A percentile compares a stretch with the other conserved stretches of the same genome.
Evolutionary conservation across 1,284 basidiomycete species (phyloP).

Genomic region (Ceratobasidium sp.): DNA sequence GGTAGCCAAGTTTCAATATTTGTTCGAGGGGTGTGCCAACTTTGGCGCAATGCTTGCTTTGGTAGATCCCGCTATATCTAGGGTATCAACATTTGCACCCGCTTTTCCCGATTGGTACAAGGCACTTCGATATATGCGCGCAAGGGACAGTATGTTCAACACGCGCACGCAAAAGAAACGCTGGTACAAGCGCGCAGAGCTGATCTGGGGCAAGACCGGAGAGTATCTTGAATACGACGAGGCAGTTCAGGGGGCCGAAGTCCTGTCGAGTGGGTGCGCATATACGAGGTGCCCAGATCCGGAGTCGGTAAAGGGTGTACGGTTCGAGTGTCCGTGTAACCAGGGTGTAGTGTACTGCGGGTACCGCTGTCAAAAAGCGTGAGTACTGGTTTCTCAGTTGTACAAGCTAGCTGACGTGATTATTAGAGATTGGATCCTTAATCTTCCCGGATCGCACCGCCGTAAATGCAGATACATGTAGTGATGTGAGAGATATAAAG

Average conservation of each 20-base stretch:
- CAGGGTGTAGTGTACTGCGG: conserved; percentile 19
- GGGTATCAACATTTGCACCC: too few species aligned
- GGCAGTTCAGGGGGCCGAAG: neutral
- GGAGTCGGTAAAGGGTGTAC: too few species aligned
- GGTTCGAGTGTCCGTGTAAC: conserved; percentile 19
- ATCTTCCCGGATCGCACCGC: neutral
- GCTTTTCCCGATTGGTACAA: conserved; percentile 17
- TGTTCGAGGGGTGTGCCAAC: neutral
- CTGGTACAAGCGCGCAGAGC: neutral
- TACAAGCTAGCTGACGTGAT: neutral
- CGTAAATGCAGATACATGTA: too few species aligned
- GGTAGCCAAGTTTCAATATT: neutral
- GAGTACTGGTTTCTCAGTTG: neutral
- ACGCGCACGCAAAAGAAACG: neutral
- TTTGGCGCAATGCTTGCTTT: neutral
- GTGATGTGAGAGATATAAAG: too few species aligned
- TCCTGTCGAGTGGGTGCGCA: too few species aligned
- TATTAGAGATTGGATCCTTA: neutral
- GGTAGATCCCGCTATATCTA: neutral
- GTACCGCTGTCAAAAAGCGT: conserved; percentile 13
- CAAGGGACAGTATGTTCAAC: neutral
- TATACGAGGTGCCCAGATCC: too few species aligned
- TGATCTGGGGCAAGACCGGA: neutral
- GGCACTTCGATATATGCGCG: neutral
- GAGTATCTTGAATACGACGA: neutral